These are phyloP conservation scores for Citrus reticulata DNA, from an alignment of 345 rosid genomes.

Conservation along the genomic window DNA sequence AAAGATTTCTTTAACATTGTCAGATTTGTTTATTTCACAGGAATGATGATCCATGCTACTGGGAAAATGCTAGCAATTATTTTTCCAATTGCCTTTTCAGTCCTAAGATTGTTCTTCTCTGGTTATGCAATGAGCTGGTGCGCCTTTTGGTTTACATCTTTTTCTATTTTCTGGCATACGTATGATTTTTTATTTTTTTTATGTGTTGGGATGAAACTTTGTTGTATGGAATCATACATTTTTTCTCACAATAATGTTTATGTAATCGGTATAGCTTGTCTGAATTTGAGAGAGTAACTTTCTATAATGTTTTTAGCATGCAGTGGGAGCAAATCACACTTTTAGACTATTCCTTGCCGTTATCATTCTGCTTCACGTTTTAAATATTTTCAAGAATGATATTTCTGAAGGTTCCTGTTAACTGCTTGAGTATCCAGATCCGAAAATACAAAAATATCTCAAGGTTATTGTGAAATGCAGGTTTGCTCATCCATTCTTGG, in stretches of 20 bases:
- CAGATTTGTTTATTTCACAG: slow-evolving; percentile 37
- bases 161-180: not conserved
- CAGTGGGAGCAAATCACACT: not conserved
- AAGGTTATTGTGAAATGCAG: slow-evolving; percentile 44
- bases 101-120: slow-evolving; percentile 66
- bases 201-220: not conserved
- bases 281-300: not conserved
- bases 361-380: not conserved
- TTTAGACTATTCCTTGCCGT: not conserved
- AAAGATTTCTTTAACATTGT: slow-evolving; percentile 14
- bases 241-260: not conserved
- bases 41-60: slow-evolving; percentile 61
- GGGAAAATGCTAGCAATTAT: slow-evolving; percentile 68
- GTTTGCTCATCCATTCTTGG: slow-evolving; percentile 90
- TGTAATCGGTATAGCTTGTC: not conserved
- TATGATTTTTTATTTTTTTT: not conserved
- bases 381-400: not conserved
- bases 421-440: not conserved
- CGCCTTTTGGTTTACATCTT: slow-evolving; percentile 16
- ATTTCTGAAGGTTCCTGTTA: not conserved
- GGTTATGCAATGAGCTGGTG: slow-evolving; percentile 87
- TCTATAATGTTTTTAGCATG: not conserved
- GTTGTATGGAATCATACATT: not conserved
- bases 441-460: not conserved
- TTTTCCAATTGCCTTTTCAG: slow-evolving; percentile 63